A percentile compares a stretch with the other conserved stretches of the same genome.
These are phyloP conservation scores for Trichosporon asahii DNA, from an alignment of 1,284 basidiomycete species.

Conservation along the genomic window DNA sequence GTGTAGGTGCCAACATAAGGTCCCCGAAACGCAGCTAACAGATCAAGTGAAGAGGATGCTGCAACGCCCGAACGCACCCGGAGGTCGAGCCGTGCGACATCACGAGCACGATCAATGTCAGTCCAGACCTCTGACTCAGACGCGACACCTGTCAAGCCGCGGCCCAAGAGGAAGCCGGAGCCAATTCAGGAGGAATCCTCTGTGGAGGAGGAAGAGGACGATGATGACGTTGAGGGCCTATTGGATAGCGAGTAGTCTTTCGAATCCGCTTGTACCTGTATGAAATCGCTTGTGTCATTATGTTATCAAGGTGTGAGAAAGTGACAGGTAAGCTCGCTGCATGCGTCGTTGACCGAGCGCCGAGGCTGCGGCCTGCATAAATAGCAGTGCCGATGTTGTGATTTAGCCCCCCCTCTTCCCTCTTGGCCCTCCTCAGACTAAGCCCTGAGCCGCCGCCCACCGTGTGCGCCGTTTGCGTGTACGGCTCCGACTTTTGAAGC, in stretches of 20 bases:
- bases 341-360: background rate
- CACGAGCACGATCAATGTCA: constrained; percentile 12
- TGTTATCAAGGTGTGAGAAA: background rate
- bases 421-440: no score
- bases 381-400: background rate
- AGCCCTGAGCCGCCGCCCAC: no score
- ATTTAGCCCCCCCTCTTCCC: background rate
- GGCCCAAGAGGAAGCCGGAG: constrained; percentile 16
- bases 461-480: background rate
- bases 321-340: background rate
- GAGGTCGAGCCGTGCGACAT: constrained; percentile 15
- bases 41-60: constrained; percentile 12
- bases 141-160: constrained; percentile 16
- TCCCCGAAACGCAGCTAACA: background rate
- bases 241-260: constrained; percentile 19
- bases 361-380: background rate
- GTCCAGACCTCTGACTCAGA: constrained; percentile 19
- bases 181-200: constrained; percentile 21
- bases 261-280: constrained; percentile 4
- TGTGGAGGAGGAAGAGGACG: constrained; percentile 12
- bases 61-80: constrained; percentile 16
- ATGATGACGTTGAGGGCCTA: constrained; percentile 29
- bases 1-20: constrained; percentile 36
- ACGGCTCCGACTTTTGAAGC: background rate
- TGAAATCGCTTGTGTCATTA: background rate